Base-by-base conservation (phyloP, 1,139 yeast species). In the Kluyveromyces sp. region DNA sequence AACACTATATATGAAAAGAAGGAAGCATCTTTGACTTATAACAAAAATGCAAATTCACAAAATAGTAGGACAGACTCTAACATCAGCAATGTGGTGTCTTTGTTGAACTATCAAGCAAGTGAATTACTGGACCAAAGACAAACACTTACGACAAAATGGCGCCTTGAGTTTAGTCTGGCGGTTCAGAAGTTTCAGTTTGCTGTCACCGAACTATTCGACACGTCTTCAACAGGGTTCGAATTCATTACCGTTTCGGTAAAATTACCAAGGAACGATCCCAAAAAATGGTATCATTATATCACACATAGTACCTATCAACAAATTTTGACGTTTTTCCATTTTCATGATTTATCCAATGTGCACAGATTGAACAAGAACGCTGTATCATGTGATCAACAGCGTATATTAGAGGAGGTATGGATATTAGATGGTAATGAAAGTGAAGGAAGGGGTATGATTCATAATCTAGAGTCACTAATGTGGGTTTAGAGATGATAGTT, bases 241-340 rank as follows among this genome's bases (percentile, higher is more conserved):
- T 45, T 45, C 25, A 36, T 36, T 21, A 41, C 45, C 8, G 34
- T 41, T 3, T 45, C 48, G 4, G 36, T 41, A 7, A 45, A 45
- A 28, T 38, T 45, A 25, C 48, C 48, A 6, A 33, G 48, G n/a
- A 45, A 45, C 29, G 34, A 45, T 8, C 48, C 48, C 5, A 26
- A 31, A 10, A 41, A 40, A n/a, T 45, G 48, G 48, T 30, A 45
- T 28, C 48, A 45, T 38, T 45, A 30, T 29, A 29, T 45, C 7
- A 29, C 43, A 7, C 37, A 45, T 25, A 30, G 39, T 10, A 37
- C 43, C 25, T 45, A 45, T 34, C 27, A 34, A 15, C 38, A 34
- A 4, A 34, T 41, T n/a, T 4, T 21, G 29, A 27, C 32, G 10
- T n/a, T 21, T 34, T 26, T 35, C 5, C 32, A 34, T 15, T 41